These are phyloP conservation scores for Chlorokybus atmophyticus DNA, from an alignment of 139 green algal species.

Conservation along the genomic window DNA sequence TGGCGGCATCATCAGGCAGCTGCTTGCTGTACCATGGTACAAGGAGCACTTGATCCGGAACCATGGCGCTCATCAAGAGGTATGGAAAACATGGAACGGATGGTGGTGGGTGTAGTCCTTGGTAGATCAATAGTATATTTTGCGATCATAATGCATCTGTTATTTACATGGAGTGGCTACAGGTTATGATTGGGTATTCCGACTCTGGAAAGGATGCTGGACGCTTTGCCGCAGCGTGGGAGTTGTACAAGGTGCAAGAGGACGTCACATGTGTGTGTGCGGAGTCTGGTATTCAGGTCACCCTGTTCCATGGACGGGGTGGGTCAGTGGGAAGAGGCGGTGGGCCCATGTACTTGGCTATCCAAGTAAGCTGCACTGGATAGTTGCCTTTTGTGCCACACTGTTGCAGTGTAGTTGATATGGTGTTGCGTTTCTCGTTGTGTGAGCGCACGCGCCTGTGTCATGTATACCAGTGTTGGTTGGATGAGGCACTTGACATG, in stretches of 20 bases:
- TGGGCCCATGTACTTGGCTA: conserved; percentile 80
- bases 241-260: conserved; percentile 59
- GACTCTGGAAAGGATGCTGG: conserved; percentile 95
- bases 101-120: not conserved
- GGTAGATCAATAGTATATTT: conserved; percentile 1
- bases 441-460: no score
- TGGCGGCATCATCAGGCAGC: conserved; percentile 25
- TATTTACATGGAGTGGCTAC: conserved; percentile 6
- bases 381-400: no score
- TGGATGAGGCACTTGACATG: no score
- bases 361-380: conserved; percentile 42
- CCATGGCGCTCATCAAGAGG: conserved; percentile 49
- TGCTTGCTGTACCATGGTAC: conserved; percentile 42
- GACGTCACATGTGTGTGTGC: conserved; percentile 7
- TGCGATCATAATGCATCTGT: conserved; percentile 1
- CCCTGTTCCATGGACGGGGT: conserved; percentile 91
- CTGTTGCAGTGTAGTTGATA: no score
- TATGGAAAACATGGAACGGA: not conserved
- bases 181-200: conserved; percentile 90
- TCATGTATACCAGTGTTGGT: no score
- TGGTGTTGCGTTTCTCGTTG: no score
- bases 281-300: conserved; percentile 43
- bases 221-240: conserved; percentile 77
- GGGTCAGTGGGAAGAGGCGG: conserved; percentile 86
- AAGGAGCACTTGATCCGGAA: conserved; percentile 36